phyloP scores from a whole-genome alignment of 257 asterid species.

The Solanum bulbocastanum region DNA sequence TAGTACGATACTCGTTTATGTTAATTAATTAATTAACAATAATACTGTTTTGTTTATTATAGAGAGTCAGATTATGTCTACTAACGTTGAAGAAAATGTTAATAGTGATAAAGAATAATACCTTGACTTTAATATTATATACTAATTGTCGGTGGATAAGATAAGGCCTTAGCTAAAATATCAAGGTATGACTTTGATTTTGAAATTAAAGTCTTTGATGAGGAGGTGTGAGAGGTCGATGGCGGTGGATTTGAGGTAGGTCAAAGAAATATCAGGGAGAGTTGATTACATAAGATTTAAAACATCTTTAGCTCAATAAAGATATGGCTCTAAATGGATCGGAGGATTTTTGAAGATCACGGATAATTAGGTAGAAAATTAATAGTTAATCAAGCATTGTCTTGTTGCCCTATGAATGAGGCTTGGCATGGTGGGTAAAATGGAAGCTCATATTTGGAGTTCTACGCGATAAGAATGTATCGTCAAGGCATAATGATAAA shows the following conservation, averaged over 20 bases:
- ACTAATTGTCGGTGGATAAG: background rate
- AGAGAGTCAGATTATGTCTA: background rate
- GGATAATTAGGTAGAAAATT: background rate
- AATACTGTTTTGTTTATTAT: background rate
- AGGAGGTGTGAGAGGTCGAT: background rate
- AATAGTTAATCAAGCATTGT: background rate
- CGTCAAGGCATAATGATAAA: too few species aligned
- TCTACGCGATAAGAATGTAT: background rate
- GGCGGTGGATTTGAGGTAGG: background rate
- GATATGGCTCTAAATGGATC: background rate
- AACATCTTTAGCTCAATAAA: background rate
- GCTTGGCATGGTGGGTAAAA: background rate
- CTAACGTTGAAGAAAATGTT: background rate
- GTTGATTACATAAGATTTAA: background rate
- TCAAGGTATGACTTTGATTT: background rate
- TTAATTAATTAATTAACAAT: background rate
- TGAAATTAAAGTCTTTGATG: background rate
- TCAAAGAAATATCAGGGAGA: background rate
- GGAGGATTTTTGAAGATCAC: too few species aligned
- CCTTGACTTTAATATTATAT: background rate
- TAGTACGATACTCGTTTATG: background rate
- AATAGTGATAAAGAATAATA: background rate
- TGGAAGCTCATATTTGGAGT: background rate
- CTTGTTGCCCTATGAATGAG: background rate
- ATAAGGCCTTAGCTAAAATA: background rate